phyloP scores from a whole-genome alignment of 768 basidiomycete genomes.

The Lentinus brumalis region DNA sequence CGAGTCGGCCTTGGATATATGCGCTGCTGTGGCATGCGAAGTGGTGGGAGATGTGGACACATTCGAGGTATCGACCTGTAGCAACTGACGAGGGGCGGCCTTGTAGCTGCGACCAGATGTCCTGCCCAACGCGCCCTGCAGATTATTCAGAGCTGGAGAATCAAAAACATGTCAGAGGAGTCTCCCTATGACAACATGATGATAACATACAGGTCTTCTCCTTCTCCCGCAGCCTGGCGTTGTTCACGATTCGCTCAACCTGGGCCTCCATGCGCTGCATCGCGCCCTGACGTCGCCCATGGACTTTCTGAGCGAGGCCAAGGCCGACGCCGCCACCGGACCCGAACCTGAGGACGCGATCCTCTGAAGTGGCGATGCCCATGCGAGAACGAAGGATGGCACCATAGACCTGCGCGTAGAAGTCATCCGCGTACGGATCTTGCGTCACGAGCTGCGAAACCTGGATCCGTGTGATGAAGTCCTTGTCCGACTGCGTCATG shows the following conservation, averaged over 20 bases:
- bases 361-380: constrained; percentile 71
- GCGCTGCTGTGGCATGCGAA: constrained; percentile 44
- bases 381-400: constrained; percentile 80
- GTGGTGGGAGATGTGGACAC: constrained; percentile 39
- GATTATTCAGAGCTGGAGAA: constrained; percentile 63
- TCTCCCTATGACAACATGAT: constrained; percentile 39
- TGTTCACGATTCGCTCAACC: constrained; percentile 94
- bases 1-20: constrained; percentile 57
- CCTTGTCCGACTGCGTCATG: constrained; percentile 98
- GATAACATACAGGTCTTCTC: constrained; percentile 58
- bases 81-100: constrained; percentile 93
- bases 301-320: constrained; percentile 69
- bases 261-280: constrained; percentile 95
- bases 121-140: constrained; percentile 93
- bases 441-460: constrained; percentile 97
- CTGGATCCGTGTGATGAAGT: constrained; percentile 98
- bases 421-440: constrained; percentile 97
- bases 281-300: constrained; percentile 74
- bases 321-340: constrained; percentile 84
- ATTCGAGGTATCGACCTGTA: constrained; percentile 76
- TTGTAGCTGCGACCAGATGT: constrained; percentile 93
- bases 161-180: background rate
- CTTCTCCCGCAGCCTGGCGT: constrained; percentile 82
- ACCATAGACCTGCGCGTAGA: constrained; percentile 96
- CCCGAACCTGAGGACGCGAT: constrained; percentile 84